Conservation (phyloP, 208 protist genomes). For the Leishmania guyanensis region DNA sequence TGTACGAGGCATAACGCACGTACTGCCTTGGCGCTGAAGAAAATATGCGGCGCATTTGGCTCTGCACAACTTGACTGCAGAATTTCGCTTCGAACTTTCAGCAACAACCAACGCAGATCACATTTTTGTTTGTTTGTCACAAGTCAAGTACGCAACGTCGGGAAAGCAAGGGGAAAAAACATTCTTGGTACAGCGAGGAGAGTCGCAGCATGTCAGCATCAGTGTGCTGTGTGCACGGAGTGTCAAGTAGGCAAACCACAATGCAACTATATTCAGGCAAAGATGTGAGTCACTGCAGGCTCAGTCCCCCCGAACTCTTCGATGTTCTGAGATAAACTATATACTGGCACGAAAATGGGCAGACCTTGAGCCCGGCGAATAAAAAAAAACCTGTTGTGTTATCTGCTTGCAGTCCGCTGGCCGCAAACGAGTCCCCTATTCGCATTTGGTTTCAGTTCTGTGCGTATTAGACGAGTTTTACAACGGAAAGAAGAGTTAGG, state of each 20-base stretch:
- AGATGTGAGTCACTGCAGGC: not conserved
- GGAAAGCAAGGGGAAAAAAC: not conserved
- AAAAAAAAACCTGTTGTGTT: constrained; percentile 3
- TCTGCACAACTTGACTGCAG: constrained; percentile 8
- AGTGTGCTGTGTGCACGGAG: not conserved
- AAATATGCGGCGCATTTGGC: constrained; percentile 47
- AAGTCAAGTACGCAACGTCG: not conserved
- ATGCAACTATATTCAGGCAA: not conserved
- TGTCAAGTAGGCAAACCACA: not conserved
- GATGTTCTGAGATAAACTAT: not conserved
- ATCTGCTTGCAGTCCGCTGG: not conserved
- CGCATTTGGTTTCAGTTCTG: not conserved
- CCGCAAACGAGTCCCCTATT: not conserved
- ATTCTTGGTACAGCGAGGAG: not conserved
- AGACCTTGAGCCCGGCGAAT: not conserved
- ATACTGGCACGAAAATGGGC: not conserved
- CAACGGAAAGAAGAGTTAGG: not conserved
- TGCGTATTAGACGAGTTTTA: constrained; percentile 18
- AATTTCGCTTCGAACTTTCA: not conserved
- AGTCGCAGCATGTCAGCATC: not conserved
- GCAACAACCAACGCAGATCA: not conserved
- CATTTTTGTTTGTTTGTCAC: not conserved
- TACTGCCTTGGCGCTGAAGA: constrained; percentile 21
- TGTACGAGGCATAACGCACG: constrained; percentile 65
- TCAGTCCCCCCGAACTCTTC: not conserved